Percentiles rank a stretch among this genome's conserved stretches.
Conservation (phyloP, 495 filamentous ascomycete genomes). For the Platismatia glauca region DNA sequence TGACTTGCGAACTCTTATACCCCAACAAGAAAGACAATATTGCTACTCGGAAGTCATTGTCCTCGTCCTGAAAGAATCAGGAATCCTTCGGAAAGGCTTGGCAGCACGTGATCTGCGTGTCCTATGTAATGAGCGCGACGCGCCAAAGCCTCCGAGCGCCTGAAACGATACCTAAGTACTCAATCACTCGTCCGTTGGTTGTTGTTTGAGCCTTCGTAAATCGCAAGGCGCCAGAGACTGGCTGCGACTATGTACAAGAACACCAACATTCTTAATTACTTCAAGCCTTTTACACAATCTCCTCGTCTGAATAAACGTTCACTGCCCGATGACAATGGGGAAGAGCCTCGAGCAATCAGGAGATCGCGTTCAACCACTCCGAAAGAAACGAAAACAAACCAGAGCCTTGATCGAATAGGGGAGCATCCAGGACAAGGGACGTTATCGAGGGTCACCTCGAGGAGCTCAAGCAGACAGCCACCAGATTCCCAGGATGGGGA, state of each 20-base stretch:
- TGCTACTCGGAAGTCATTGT: neutral
- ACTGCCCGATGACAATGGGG: constrained; percentile 3
- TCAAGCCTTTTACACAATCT: constrained; percentile 26
- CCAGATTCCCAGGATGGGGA: neutral
- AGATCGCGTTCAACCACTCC: constrained; percentile 11
- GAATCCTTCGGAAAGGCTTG: neutral
- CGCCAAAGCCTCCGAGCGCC: neutral
- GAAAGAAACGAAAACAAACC: neutral
- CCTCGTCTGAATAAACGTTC: constrained; percentile 12
- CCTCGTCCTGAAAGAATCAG: neutral
- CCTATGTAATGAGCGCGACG: neutral
- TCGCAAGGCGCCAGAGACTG: neutral
- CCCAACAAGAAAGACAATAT: too few species aligned
- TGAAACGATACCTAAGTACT: too few species aligned
- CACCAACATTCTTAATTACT: constrained; percentile 33
- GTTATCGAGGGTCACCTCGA: neutral
- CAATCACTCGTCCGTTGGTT: neutral
- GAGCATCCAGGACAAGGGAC: neutral
- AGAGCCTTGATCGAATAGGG: neutral
- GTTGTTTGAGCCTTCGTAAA: neutral
- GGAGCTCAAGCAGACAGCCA: neutral
- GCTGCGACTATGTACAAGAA: constrained; percentile 24
- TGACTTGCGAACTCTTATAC: neutral
- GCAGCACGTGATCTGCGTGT: constrained; percentile 8
- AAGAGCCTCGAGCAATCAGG: constrained; percentile 7